Evolutionary conservation across 2,329 filamentous ascomycete genomes (phyloP).

Genomic region (Chaetomiaceae sp.): DNA sequence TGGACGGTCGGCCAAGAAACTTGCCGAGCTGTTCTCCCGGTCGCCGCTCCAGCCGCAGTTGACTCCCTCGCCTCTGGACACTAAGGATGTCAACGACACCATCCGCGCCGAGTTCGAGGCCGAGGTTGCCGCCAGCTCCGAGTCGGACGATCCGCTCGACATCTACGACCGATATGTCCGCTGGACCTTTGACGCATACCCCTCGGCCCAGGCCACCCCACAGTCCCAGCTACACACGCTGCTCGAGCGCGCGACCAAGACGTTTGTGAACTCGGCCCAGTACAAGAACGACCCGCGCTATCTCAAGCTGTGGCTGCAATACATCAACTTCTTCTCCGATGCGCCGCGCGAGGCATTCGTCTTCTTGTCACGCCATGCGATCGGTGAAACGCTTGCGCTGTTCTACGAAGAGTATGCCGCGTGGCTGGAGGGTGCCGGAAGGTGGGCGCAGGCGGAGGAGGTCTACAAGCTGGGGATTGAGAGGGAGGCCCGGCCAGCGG

Average conservation of each 20-base stretch:
- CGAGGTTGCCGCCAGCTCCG: slow-evolving; percentile 70
- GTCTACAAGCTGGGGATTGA: slow-evolving; percentile 89
- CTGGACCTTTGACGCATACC: slow-evolving; percentile 94
- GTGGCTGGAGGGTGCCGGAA: slow-evolving; percentile 78
- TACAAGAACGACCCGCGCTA: slow-evolving; percentile 97
- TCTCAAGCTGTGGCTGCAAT: slow-evolving; percentile 87
- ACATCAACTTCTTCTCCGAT: slow-evolving; percentile 89
- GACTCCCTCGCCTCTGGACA: slow-evolving; percentile 65
- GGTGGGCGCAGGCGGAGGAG: slow-evolving; percentile 90
- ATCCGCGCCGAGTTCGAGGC: slow-evolving; percentile 81
- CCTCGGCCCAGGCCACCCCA: slow-evolving; percentile 84
- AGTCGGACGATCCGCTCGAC: slow-evolving; percentile 92
- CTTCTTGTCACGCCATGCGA: slow-evolving; percentile 80
- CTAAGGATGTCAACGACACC: slow-evolving; percentile 68
- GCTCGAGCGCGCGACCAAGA: slow-evolving; percentile 87
- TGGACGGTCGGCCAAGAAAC: slow-evolving; percentile 80
- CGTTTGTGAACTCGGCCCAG: slow-evolving; percentile 76
- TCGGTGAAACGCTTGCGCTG: slow-evolving; percentile 80
- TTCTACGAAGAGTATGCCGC: slow-evolving; percentile 97
- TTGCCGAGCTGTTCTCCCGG: slow-evolving; percentile 75
- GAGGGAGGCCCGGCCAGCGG: slow-evolving; percentile 74
- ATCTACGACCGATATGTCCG: slow-evolving; percentile 95
- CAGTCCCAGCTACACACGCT: slow-evolving; percentile 85
- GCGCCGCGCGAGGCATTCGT: slow-evolving; percentile 89
- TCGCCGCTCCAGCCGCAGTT: slow-evolving; percentile 53